Conservation (phyloP, 768 basidiomycete genomes). For the Paxillus rubicundulus region DNA sequence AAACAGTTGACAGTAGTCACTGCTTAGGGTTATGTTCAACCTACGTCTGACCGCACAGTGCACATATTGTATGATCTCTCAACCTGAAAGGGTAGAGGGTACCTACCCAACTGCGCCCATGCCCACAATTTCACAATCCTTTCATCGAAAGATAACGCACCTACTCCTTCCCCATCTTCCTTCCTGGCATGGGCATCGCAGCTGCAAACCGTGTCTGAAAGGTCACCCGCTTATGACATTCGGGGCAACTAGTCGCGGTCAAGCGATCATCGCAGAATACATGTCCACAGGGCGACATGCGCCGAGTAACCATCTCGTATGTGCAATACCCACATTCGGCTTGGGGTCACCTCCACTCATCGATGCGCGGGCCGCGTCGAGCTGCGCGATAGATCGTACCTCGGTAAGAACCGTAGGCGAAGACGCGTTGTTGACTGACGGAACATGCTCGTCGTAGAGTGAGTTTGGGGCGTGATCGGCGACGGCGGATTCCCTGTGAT, state of each 20-base stretch:
- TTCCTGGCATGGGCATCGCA: neutral
- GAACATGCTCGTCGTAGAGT: constrained; percentile 18
- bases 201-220: neutral
- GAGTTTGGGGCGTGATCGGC: constrained; percentile 10
- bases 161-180: neutral
- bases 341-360: neutral
- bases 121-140: neutral
- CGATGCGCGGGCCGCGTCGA: neutral
- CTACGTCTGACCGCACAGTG: neutral
- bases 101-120: neutral
- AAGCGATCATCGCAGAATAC: neutral
- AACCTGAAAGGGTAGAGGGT: neutral
- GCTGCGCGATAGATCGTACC: neutral
- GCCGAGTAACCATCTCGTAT: neutral
- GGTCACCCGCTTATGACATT: neutral
- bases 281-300: neutral
- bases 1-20: too few species aligned
- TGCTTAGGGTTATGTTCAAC: neutral
- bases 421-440: constrained; percentile 8
- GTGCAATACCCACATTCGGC: neutral
- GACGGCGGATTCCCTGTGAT: constrained; percentile 15
- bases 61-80: neutral
- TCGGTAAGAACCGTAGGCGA: neutral
- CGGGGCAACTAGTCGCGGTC: neutral
- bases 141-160: neutral